phyloP scores from a whole-genome alignment of 1,284 basidiomycete species.

The Ceratobasidium sp. region DNA sequence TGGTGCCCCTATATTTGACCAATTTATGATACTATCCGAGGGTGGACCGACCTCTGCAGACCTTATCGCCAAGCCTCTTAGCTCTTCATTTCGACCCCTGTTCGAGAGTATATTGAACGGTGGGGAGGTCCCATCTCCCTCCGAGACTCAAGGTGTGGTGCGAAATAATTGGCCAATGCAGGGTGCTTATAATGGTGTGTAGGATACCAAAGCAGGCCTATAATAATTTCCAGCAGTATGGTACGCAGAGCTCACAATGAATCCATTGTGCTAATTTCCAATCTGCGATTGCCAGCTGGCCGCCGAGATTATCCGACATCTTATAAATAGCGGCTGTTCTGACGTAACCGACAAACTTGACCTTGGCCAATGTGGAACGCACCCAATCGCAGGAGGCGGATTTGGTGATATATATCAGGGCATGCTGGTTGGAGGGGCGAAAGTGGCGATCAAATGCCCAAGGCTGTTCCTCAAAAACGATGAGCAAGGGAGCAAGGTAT shows the following conservation, averaged over 20 bases:
- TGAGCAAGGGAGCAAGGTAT: background rate
- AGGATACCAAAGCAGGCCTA: too few relatives aligned
- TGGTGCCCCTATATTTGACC: too few relatives aligned
- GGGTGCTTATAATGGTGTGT: too few relatives aligned
- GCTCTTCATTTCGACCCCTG: too few relatives aligned
- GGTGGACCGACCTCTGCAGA: too few relatives aligned
- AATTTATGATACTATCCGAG: too few relatives aligned
- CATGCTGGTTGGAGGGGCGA: background rate
- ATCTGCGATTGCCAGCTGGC: background rate
- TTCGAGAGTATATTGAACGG: too few relatives aligned
- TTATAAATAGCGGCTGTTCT: background rate
- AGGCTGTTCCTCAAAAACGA: background rate
- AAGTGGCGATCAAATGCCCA: slow-evolving; percentile 11
- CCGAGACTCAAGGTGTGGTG: too few relatives aligned
- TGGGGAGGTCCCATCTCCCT: too few relatives aligned
- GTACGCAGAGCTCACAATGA: background rate
- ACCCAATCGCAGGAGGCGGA: slow-evolving; percentile 1
- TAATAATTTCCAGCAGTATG: background rate
- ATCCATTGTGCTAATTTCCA: background rate
- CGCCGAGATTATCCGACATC: background rate
- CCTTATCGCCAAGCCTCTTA: too few relatives aligned
- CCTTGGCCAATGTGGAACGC: background rate
- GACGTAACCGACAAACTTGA: background rate
- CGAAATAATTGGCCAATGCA: too few relatives aligned
- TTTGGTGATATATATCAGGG: slow-evolving; percentile 1